Evolutionary conservation across 495 filamentous ascomycete species (phyloP).

Genomic region (Monascus purpureus): DNA sequence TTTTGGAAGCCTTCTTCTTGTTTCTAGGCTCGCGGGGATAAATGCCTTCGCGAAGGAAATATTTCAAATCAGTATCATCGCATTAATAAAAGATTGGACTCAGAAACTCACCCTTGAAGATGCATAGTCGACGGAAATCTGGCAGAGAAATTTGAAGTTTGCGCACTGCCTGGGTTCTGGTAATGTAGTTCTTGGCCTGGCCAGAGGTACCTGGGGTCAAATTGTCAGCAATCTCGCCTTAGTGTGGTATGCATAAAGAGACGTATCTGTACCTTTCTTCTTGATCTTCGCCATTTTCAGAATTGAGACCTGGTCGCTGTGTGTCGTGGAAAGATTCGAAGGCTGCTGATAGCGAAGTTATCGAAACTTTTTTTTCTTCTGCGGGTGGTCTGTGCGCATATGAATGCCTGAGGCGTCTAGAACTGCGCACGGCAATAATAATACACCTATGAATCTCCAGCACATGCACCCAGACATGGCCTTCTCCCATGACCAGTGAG

Average conservation of each 20-base stretch:
- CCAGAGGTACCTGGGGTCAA: conserved; percentile 57
- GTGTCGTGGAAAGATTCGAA: conserved; percentile 5
- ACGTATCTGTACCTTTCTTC: conserved; percentile 59
- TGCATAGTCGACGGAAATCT: conserved; percentile 94
- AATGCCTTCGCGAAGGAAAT: conserved; percentile 55
- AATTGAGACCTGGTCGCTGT: conserved; percentile 8
- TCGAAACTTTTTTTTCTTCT: conserved; percentile 7
- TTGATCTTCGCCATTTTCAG: conserved; percentile 67
- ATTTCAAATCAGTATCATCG: conserved; percentile 3
- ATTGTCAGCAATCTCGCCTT: conserved; percentile 9
- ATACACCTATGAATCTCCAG: neutral
- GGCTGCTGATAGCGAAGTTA: conserved; percentile 11
- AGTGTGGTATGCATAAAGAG: conserved; percentile 1
- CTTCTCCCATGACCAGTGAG: neutral
- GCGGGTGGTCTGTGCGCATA: conserved; percentile 25
- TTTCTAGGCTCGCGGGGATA: conserved; percentile 92
- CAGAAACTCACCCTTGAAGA: conserved; percentile 68
- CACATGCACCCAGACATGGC: neutral
- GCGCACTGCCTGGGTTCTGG: conserved; percentile 85
- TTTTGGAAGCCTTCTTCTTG: conserved; percentile 92
- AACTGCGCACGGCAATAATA: neutral
- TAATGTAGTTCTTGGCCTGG: conserved; percentile 96
- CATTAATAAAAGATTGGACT: neutral
- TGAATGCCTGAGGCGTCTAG: conserved; percentile 3
- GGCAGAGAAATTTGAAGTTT: conserved; percentile 95